Conservation (phyloP, 1,284 basidiomycete genomes). For the Retiboletus fuscus region DNA sequence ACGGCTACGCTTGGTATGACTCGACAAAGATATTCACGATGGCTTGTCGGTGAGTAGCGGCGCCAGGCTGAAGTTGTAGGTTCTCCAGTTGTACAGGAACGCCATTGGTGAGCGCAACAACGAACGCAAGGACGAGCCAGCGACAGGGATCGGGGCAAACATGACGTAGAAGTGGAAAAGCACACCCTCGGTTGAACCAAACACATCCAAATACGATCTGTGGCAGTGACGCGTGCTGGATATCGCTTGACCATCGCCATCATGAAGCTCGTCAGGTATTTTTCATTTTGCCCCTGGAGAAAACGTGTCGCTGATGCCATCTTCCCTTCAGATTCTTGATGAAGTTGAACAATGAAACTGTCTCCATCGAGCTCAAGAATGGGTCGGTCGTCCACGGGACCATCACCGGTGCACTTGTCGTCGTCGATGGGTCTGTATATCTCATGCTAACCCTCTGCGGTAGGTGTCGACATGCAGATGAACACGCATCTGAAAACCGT, state of each 20-base stretch:
- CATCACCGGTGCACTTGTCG: conserved; percentile 82
- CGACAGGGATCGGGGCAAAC: background rate
- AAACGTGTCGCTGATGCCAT: conserved; percentile 32
- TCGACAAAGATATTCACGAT: conserved; percentile 67
- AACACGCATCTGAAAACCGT: conserved; percentile 97
- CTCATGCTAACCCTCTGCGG: background rate
- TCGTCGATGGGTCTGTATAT: background rate
- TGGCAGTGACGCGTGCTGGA: conserved; percentile 28
- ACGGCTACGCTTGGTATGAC: conserved; percentile 72
- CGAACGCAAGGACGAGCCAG: conserved; percentile 30
- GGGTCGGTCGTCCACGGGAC: conserved; percentile 96
- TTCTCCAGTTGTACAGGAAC: conserved; percentile 58
- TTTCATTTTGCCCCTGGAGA: conserved; percentile 14
- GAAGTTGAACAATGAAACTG: conserved; percentile 99
- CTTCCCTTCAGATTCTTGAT: conserved; percentile 85
- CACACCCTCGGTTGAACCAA: conserved; percentile 15
- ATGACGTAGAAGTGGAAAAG: too few relatives aligned
- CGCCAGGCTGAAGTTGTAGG: conserved; percentile 58
- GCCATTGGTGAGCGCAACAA: conserved; percentile 38
- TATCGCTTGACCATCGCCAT: conserved; percentile 47
- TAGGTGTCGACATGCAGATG: conserved; percentile 97
- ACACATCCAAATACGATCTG: conserved; percentile 42
- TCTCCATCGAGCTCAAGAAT: conserved; percentile 98
- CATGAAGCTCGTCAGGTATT: conserved; percentile 67
- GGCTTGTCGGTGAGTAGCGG: conserved; percentile 54